phyloP scores from a whole-genome alignment of 179 eudicot species.

The Spinacia oleracea region DNA sequence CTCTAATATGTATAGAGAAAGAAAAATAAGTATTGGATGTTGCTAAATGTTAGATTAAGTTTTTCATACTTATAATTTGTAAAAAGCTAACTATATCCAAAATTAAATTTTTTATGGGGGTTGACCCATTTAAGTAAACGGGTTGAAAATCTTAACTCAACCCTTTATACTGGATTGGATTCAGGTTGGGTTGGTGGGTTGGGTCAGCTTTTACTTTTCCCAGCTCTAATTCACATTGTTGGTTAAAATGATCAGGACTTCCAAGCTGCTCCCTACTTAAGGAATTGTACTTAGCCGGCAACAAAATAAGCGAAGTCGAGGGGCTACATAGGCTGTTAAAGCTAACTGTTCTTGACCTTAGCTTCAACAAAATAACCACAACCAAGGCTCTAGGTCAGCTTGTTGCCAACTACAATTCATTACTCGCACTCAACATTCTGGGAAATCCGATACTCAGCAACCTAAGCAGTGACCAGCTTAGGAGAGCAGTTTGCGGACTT shows the following conservation, averaged over 20 bases:
- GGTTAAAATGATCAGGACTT: constrained; percentile 51
- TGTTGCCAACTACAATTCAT: constrained; percentile 76
- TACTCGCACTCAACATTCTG: constrained; percentile 69
- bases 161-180: too few species aligned
- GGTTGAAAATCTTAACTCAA: too few species aligned
- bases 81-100: too few species aligned
- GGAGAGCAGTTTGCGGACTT: constrained; percentile 71
- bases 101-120: too few species aligned
- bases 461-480: constrained; percentile 70
- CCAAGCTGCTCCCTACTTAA: constrained; percentile 69
- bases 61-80: too few species aligned
- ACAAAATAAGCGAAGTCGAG: constrained; percentile 83
- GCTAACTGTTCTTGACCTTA: constrained; percentile 73
- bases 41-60: too few species aligned
- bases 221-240: not conserved
- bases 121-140: too few species aligned
- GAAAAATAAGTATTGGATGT: too few species aligned
- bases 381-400: constrained; percentile 85
- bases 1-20: too few species aligned
- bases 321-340: constrained; percentile 82
- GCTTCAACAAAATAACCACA: constrained; percentile 93
- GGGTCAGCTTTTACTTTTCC: too few species aligned
- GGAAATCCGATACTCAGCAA: constrained; percentile 75
- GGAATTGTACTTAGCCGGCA: constrained; percentile 80
- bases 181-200: too few species aligned